These are phyloP conservation scores for Oehlia diaphana DNA, from an alignment of 192 early-diverging fungal genomes.

Conservation along the genomic window DNA sequence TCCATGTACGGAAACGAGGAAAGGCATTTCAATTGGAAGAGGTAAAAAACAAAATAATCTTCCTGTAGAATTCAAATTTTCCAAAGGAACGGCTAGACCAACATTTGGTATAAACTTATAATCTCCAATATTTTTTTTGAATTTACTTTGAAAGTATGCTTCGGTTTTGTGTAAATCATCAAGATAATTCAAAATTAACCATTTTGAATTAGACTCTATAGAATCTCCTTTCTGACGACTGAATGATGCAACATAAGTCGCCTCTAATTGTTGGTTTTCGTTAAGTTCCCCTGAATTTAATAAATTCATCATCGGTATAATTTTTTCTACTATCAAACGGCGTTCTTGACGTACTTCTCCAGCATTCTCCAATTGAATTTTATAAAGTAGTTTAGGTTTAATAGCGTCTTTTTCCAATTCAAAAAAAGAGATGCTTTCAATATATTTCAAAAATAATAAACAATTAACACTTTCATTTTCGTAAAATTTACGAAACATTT, in stretches of 20 bases:
- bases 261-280: not conserved
- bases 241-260: slow-evolving; percentile 11
- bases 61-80: slow-evolving; percentile 3
- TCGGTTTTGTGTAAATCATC: slow-evolving; percentile 25
- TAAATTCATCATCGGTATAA: slow-evolving; percentile 12
- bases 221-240: not conserved
- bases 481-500: slow-evolving; percentile 35
- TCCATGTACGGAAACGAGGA: slow-evolving; percentile 42
- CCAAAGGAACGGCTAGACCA: slow-evolving; percentile 32
- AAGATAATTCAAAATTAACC: slow-evolving; percentile 33
- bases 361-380: slow-evolving; percentile 34
- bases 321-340: not conserved
- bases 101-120: slow-evolving; percentile 38
- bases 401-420: slow-evolving; percentile 22
- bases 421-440: slow-evolving; percentile 37
- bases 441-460: slow-evolving; percentile 37
- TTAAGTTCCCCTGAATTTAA: not conserved
- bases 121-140: not conserved
- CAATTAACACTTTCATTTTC: slow-evolving; percentile 31
- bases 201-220: not conserved
- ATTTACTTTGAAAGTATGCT: slow-evolving; percentile 3
- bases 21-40: slow-evolving; percentile 35
- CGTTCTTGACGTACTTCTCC: slow-evolving; percentile 26
- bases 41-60: slow-evolving; percentile 43
- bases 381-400: slow-evolving; percentile 21